These are phyloP conservation scores for Epichloe coenophiala DNA, from an alignment of 2,329 filamentous ascomycete species.

Conservation along the genomic window DNA sequence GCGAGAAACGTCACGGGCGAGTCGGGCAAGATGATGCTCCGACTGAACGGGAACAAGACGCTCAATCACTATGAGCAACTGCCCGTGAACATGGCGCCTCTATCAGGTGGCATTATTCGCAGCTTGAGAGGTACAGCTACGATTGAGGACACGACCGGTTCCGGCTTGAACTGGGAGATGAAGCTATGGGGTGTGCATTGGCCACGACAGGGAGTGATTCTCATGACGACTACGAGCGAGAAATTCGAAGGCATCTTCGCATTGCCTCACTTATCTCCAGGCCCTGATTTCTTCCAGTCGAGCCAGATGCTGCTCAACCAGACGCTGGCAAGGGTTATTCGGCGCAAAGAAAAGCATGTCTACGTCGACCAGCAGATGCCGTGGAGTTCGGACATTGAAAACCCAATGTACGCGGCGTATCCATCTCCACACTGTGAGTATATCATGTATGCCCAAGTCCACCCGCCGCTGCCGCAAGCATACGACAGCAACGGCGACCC, in stretches of 20 bases:
- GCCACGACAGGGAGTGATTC: slow-evolving; percentile 61
- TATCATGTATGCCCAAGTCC: slow-evolving; percentile 70
- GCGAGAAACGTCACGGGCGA: slow-evolving; percentile 67
- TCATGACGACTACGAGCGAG: slow-evolving; percentile 82
- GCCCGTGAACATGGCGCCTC: slow-evolving; percentile 18
- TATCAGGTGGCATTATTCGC: slow-evolving; percentile 43
- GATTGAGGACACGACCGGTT: slow-evolving; percentile 54
- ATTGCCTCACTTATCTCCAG: slow-evolving; percentile 66
- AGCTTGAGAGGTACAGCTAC: slow-evolving; percentile 57
- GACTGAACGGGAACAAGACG: slow-evolving; percentile 43
- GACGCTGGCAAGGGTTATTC: slow-evolving; percentile 54
- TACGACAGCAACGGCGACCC: slow-evolving; percentile 13
- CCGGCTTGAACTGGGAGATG: slow-evolving; percentile 66
- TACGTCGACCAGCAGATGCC: slow-evolving; percentile 50
- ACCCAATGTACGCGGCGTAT: slow-evolving; percentile 41
- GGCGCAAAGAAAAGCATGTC: slow-evolving; percentile 44
- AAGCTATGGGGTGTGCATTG: slow-evolving; percentile 76
- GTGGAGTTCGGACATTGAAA: slow-evolving; percentile 61
- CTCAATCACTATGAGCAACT: slow-evolving; percentile 30
- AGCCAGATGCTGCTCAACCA: slow-evolving; percentile 55
- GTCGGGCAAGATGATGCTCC: slow-evolving; percentile 55
- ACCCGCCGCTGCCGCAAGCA: slow-evolving; percentile 34
- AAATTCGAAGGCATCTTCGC: slow-evolving; percentile 90
- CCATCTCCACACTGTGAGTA: slow-evolving; percentile 73
- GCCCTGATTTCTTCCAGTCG: slow-evolving; percentile 40